These are phyloP conservation scores for Lasiodiplodia gonubiensis DNA, from an alignment of 2,329 filamentous ascomycete genomes.

Conservation along the genomic window DNA sequence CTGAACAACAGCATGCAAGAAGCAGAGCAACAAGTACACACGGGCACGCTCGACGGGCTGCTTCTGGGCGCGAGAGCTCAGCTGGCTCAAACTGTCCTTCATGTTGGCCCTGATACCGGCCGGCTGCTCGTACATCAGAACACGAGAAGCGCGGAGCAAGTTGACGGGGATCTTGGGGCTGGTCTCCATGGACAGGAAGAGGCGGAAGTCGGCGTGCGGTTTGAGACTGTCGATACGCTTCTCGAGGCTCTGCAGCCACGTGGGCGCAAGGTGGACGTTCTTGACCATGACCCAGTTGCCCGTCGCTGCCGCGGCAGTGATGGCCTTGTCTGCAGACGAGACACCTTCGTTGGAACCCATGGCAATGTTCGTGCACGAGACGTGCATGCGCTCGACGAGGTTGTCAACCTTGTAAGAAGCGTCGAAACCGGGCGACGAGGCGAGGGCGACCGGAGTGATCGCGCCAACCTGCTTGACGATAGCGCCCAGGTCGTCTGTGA, in stretches of 20 bases:
- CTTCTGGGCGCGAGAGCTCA: constrained; percentile 77
- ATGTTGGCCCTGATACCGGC: constrained; percentile 96
- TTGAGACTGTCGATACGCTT: constrained; percentile 96
- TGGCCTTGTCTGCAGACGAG: constrained; percentile 91
- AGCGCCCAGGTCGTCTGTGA: constrained; percentile 81
- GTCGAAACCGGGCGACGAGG: constrained; percentile 95
- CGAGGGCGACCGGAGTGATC: constrained; percentile 84
- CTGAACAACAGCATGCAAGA: constrained; percentile 94
- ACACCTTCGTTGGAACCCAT: constrained; percentile 98
- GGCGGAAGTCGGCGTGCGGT: constrained; percentile 87
- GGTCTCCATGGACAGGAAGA: constrained; percentile 98
- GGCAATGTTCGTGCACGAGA: constrained; percentile 92
- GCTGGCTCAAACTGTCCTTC: constrained; percentile 91
- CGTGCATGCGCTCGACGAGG: constrained; percentile 81
- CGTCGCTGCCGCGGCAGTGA: constrained; percentile 86
- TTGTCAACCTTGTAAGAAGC: constrained; percentile 99
- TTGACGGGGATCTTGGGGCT: constrained; percentile 98
- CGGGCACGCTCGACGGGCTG: constrained; percentile 89
- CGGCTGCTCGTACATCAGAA: constrained; percentile 97
- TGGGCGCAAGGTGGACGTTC: constrained; percentile 95
- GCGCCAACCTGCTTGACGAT: constrained; percentile 85
- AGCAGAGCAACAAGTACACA: constrained; percentile 88
- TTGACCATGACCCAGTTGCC: constrained; percentile 98
- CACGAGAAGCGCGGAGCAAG: constrained; percentile 86
- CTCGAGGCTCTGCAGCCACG: constrained; percentile 95